Evolutionary conservation across 2,329 filamentous ascomycete species (phyloP).

Genomic region (Diaporthe sp.): DNA sequence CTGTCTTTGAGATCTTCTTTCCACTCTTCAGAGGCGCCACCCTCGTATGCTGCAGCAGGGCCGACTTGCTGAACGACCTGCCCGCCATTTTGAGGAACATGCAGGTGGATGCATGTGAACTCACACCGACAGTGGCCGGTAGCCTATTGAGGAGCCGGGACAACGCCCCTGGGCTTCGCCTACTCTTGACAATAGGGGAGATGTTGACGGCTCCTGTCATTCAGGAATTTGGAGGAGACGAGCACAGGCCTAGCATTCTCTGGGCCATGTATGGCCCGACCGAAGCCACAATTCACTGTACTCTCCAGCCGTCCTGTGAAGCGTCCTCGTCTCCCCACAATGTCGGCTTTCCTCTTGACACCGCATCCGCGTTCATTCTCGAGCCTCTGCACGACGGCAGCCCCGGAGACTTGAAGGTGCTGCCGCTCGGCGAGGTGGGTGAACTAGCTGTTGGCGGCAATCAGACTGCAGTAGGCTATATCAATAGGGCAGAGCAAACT

Average conservation of each 20-base stretch:
- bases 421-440: constrained; percentile 77
- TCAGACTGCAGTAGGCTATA: constrained; percentile 84
- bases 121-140: constrained; percentile 89
- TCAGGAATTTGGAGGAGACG: constrained; percentile 79
- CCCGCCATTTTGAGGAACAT: constrained; percentile 74
- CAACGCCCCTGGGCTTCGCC: constrained; percentile 75
- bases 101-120: constrained; percentile 84
- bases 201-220: constrained; percentile 87
- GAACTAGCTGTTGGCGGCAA: constrained; percentile 86
- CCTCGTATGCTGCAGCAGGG: constrained; percentile 77
- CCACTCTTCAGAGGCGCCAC: constrained; percentile 81
- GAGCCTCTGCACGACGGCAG: constrained; percentile 55
- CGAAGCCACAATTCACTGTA: constrained; percentile 91
- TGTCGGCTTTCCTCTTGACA: constrained; percentile 84
- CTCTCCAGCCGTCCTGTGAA: constrained; percentile 74
- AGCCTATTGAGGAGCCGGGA: constrained; percentile 78
- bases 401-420: constrained; percentile 52
- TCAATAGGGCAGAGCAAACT: constrained; percentile 85
- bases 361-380: constrained; percentile 82
- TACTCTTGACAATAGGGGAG: constrained; percentile 90
- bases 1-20: constrained; percentile 95
- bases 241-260: constrained; percentile 71
- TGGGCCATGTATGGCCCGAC: constrained; percentile 97
- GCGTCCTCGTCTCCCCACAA: constrained; percentile 70
- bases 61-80: constrained; percentile 80